These are phyloP conservation scores for Posidonia oceanica DNA, from an alignment of 116 monocot genomes.

Conservation along the genomic window DNA sequence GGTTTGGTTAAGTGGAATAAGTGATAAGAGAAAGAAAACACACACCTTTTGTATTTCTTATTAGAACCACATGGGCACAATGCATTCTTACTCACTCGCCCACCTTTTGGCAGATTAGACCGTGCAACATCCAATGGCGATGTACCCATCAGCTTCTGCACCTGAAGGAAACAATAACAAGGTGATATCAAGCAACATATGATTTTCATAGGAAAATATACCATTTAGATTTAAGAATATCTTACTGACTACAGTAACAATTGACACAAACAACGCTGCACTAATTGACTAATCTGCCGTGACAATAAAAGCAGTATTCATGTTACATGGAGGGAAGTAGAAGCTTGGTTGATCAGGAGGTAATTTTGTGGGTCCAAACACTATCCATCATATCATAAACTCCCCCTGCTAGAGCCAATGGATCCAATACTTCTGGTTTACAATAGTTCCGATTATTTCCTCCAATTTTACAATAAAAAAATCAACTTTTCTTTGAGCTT, in stretches of 20 bases:
- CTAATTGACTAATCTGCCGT: background rate
- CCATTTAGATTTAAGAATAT: background rate
- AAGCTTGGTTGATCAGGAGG: background rate
- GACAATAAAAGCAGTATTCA: background rate
- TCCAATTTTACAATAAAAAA: too few species aligned
- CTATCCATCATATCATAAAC: too few species aligned
- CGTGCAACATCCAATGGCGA: conserved; percentile 76
- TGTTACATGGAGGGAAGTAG: background rate
- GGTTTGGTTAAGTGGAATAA: background rate
- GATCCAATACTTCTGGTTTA: too few species aligned
- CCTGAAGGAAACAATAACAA: conserved; percentile 18
- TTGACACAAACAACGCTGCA: background rate
- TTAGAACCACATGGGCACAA: conserved; percentile 79
- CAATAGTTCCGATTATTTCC: too few species aligned
- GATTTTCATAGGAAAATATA: background rate
- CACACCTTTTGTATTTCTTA: conserved; percentile 84
- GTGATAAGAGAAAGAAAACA: background rate
- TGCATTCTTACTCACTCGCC: conserved; percentile 69
- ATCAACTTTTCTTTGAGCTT: too few species aligned
- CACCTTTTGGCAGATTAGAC: conserved; percentile 51
- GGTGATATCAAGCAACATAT: background rate
- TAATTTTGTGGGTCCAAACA: too few species aligned
- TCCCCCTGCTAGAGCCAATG: too few species aligned
- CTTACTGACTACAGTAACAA: background rate
- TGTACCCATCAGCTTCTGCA: conserved; percentile 86